These are phyloP conservation scores for Geranium incanum DNA, from an alignment of 441 rosid genomes.

Conservation along the genomic window DNA sequence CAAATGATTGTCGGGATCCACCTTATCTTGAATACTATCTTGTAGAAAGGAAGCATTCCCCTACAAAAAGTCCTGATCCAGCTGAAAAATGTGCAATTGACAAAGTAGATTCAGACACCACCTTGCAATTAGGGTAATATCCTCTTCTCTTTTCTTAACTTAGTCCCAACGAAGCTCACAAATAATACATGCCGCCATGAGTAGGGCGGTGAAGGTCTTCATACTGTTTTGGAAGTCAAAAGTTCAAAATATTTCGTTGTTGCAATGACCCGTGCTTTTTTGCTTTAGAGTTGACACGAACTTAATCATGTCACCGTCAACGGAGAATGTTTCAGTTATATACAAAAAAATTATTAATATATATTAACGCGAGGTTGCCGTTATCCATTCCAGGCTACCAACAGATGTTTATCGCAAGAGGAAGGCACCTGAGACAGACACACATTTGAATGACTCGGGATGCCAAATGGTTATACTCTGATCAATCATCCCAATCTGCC, in stretches of 20 bases:
- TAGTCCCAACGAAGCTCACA: background rate
- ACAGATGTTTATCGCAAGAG: slow-evolving; percentile 41
- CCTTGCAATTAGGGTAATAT: slow-evolving; percentile 70
- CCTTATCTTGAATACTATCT: slow-evolving; percentile 45
- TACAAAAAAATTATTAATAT: too few relatives aligned
- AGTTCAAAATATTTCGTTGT: background rate
- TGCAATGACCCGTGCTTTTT: background rate
- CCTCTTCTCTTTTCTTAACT: background rate
- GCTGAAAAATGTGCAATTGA: slow-evolving; percentile 34
- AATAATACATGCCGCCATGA: background rate
- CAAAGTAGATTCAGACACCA: slow-evolving; percentile 67
- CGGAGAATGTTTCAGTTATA: too few relatives aligned
- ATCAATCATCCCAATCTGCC: slow-evolving; percentile 9
- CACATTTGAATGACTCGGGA: slow-evolving; percentile 40
- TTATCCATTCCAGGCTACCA: slow-evolving; percentile 44
- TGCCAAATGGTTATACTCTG: slow-evolving; percentile 30
- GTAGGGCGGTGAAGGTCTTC: background rate
- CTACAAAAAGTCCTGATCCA: slow-evolving; percentile 30
- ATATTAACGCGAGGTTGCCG: too few relatives aligned
- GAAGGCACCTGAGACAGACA: slow-evolving; percentile 43
- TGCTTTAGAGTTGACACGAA: background rate
- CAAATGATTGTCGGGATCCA: slow-evolving; percentile 34
- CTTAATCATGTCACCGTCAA: background rate
- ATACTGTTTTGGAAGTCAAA: background rate
- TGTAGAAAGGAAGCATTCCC: slow-evolving; percentile 38